Evolutionary conservation across 2,329 filamentous ascomycete genomes (phyloP).

Genomic region (Fusarium cyanostomum): DNA sequence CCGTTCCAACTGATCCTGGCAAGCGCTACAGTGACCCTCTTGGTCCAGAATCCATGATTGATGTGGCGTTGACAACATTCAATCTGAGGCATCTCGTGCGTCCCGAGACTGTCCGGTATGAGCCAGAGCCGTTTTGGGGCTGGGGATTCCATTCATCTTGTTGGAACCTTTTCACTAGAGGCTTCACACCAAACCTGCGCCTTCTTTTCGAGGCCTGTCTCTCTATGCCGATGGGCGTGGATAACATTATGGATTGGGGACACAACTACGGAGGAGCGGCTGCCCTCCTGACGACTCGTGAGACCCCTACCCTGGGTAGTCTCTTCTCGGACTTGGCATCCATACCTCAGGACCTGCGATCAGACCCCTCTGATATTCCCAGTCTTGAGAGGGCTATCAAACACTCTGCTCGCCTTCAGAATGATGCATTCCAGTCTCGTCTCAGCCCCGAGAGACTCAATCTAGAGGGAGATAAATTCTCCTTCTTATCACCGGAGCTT

Average conservation of each 20-base stretch:
- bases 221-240: slow-evolving; percentile 6
- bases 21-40: slow-evolving; percentile 8
- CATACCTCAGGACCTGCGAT: not conserved
- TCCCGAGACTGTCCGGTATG: not conserved
- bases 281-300: not conserved
- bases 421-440: slow-evolving; percentile 3
- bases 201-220: slow-evolving; percentile 12
- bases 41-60: slow-evolving; percentile 8
- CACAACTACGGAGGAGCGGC: slow-evolving; percentile 23
- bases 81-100: not conserved
- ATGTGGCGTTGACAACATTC: not conserved
- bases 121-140: slow-evolving; percentile 12
- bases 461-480: slow-evolving; percentile 13
- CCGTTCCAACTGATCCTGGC: not conserved
- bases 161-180: slow-evolving; percentile 7
- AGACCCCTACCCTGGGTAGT: not conserved
- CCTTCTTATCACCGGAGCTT: slow-evolving; percentile 13
- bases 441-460: not conserved
- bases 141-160: slow-evolving; percentile 24
- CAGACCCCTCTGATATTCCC: slow-evolving; percentile 13
- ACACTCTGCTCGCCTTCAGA: not conserved
- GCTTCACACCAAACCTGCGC: not conserved
- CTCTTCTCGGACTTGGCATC: not conserved
- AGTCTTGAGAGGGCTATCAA: not conserved
- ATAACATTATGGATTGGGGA: slow-evolving; percentile 17